A percentile compares a stretch with the other conserved stretches of the same genome.
Conservation (phyloP, 306 rosid species). For the Geum urbanum region DNA sequence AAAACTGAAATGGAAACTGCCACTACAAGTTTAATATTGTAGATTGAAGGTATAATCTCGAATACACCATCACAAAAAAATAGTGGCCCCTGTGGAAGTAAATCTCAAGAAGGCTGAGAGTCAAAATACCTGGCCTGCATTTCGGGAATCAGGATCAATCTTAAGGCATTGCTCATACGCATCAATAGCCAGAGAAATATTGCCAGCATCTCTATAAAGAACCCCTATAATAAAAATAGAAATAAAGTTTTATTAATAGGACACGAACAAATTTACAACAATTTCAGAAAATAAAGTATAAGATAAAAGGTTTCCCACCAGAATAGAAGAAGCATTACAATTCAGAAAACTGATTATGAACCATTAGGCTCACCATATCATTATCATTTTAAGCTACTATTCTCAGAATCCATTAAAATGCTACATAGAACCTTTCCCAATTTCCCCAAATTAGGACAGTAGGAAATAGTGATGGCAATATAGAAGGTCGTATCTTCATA, state of each 20-base stretch:
- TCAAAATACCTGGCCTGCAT: constrained; percentile 90
- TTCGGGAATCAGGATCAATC: constrained; percentile 95
- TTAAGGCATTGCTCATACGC: constrained; percentile 93
- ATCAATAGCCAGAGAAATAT: constrained; percentile 71
- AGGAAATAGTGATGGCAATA: neutral
- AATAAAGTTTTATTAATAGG: neutral
- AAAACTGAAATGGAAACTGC: neutral
- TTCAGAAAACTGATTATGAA: neutral
- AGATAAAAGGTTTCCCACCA: neutral
- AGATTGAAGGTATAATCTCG: neutral
- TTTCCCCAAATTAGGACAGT: neutral
- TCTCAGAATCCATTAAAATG: neutral
- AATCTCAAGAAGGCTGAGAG: constrained; percentile 8
- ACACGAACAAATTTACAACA: constrained; percentile 15
- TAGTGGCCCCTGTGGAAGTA: neutral
- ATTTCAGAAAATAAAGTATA: neutral
- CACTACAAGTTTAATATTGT: neutral
- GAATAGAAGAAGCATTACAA: neutral
- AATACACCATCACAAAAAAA: neutral
- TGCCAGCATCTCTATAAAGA: constrained; percentile 94
- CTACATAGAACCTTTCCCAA: neutral
- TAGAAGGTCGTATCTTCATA: neutral
- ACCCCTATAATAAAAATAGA: constrained; percentile 50
- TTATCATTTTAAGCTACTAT: neutral
- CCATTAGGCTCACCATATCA: neutral